Base-by-base conservation (phyloP, 805 yeast genomes). In the Hanseniaspora thailandica region DNA sequence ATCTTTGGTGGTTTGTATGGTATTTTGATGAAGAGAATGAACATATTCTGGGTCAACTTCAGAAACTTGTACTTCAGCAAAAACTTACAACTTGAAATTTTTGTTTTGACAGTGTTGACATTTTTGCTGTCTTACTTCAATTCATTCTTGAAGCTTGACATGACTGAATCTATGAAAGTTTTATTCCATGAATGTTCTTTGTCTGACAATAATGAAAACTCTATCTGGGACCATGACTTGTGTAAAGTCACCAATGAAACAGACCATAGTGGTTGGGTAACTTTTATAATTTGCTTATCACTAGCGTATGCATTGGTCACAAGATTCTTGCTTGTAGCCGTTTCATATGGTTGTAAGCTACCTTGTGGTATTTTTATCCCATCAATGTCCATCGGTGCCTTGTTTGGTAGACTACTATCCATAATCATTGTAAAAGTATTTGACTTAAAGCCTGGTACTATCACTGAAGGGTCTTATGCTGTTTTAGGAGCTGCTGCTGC, bases 311-410 rank as follows among this genome's bases (percentile, higher is more conserved):
- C 97, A 0, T 84, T 96, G 0, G 57, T 80, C 0, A 68, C 86
- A 4, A 73, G 98, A 54, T 78, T 82, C 70, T 57, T 74, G 0
- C 72, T 93, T 47, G 86, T 93, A 26, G 76, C 88, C 26, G 72
- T 93, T 15, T 84, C 97, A 0, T 93, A 94, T 65, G 96, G 96
- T 2, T 81, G 88, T 57, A 87, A 84, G 66, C 89, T 90, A 0
- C 98, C 98, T 0, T 95, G 97, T n/a, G 98, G 98, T 15, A 86
- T 90, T 5, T 84, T 93, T 68, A 95, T 93, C 52, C 98, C 98
- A 2, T 85, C 96, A 1, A 86, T 93, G 95, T 89, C 96, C 0
- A 84, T 88, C 1, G 98, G 98, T 22, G 97, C 97, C 0, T 79
- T 95, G 0, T 84, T 86, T 66, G 98, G 98, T 7, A 74, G 97